Conservation (phyloP, 2,329 filamentous ascomycete genomes). For the Verticillium tricorpus region DNA sequence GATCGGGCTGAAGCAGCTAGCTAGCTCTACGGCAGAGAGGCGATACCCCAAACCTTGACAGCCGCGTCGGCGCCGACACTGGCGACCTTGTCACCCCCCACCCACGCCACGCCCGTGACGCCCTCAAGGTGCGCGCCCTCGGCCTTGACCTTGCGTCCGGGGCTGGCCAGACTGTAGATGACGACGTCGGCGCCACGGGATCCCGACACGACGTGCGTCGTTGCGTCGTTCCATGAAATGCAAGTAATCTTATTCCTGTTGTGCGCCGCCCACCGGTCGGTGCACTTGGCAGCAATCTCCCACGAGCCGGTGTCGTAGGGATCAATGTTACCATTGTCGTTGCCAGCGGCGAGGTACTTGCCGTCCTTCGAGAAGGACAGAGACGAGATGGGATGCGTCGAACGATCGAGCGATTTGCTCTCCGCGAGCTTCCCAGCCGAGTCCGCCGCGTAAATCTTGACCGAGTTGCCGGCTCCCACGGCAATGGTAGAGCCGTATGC, state of each 20-base stretch:
- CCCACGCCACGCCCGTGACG: slow-evolving; percentile 83
- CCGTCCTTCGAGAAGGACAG: slow-evolving; percentile 81
- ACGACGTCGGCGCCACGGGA: slow-evolving; percentile 88
- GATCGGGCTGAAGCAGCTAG: not conserved
- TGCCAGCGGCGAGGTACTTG: slow-evolving; percentile 75
- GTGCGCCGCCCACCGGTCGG: slow-evolving; percentile 62
- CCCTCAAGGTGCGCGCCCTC: slow-evolving; percentile 94
- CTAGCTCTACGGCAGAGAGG: slow-evolving; percentile 41
- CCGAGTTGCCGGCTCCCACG: slow-evolving; percentile 68
- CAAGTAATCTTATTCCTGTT: slow-evolving; percentile 49
- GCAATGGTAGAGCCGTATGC: slow-evolving; percentile 65
- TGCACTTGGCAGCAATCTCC: slow-evolving; percentile 58
- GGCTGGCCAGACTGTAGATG: slow-evolving; percentile 82
- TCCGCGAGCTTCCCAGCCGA: slow-evolving; percentile 51
- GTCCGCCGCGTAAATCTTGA: slow-evolving; percentile 68
- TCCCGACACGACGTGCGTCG: slow-evolving; percentile 77
- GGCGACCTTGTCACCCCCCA: slow-evolving; percentile 64
- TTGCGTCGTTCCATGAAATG: slow-evolving; percentile 71
- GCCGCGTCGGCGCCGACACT: slow-evolving; percentile 84
- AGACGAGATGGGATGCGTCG: slow-evolving; percentile 68
- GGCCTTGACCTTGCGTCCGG: slow-evolving; percentile 78
- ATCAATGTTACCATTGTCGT: slow-evolving; percentile 79
- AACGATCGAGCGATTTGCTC: slow-evolving; percentile 57
- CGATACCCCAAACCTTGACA: slow-evolving; percentile 81
- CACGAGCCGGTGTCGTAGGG: slow-evolving; percentile 66